Base-by-base conservation (phyloP, 768 basidiomycete species). In the Chalciporus pseudorubinellus region DNA sequence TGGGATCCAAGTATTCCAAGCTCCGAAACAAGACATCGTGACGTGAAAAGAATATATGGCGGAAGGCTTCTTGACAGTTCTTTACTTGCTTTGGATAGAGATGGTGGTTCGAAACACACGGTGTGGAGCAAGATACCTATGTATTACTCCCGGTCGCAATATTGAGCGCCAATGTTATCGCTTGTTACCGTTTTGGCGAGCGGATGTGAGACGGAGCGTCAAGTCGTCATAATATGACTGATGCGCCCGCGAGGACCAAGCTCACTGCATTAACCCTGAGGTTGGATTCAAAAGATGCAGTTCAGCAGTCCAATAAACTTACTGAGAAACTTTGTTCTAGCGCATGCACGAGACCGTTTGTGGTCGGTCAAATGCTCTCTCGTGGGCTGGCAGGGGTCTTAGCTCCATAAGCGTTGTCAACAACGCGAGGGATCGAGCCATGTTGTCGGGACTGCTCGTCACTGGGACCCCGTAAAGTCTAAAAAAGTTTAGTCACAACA, bases 121-220 rank as follows among this genome's bases (percentile, higher is more conserved):
- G 42, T 28, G 60, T 55, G 57, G 58, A 62, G 56, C 50, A 31
- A 36, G 42, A 39, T 4, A 36, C 39, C 34, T 4, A 21, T 31
- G 33, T 12, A n/a, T 48, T 36, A 20, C 20, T 44, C n/a, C 21
- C 34, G 44, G 33, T 26, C 29, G 24, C 38, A 47, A 40, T 22
- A n/a, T n/a, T n/a, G 13, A 20, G 39, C 19, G 24, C 31, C 21
- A 46, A 39, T 4, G 16, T 16, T n/a, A n/a, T n/a, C n/a, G n/a
- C n/a, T n/a, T 46, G 34, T 34, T 6, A 34, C 19, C 31, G 34
- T 36, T 31, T n/a, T 38, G 16, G 46, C 38, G 9, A 39, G 36
- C 36, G 26, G 13, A 13, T 31, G 29, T 20, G 24, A 28, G 29
- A 26, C 33, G 18, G 34, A 8, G n/a, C 34, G 14, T 16, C 34